These are phyloP conservation scores for Pleodorina starrii DNA, from an alignment of 139 green algal species.

Conservation along the genomic window DNA sequence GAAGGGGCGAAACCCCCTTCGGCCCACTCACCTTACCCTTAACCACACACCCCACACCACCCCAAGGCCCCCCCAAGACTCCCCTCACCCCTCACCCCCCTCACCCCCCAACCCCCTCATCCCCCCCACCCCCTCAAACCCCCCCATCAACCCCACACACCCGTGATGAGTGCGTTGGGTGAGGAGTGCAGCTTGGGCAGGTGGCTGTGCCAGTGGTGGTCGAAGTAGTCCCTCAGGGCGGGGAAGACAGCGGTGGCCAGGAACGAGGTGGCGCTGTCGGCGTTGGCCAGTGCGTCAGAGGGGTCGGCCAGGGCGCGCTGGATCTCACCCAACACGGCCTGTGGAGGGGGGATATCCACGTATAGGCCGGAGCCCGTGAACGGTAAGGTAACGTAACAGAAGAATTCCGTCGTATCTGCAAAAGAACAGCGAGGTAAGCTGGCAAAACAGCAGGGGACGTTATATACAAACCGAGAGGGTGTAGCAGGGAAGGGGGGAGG, in stretches of 20 bases:
- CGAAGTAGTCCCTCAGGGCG: constrained; percentile 52
- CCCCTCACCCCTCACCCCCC: background rate
- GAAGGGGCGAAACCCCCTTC: no score
- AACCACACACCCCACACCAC: no score
- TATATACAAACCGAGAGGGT: no score
- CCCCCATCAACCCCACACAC: background rate
- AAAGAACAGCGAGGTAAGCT: no score
- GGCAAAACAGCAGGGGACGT: no score
- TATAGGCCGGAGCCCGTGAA: no score
- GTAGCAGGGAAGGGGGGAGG: no score
- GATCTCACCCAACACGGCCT: constrained; percentile 26
- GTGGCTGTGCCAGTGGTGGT: constrained; percentile 53
- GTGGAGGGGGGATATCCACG: no score
- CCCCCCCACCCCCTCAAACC: background rate
- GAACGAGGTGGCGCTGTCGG: constrained; percentile 46
- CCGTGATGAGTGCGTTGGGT: background rate
- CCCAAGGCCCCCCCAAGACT: background rate
- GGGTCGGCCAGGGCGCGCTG: constrained; percentile 28
- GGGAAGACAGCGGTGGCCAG: constrained; percentile 47
- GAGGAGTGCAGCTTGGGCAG: constrained; percentile 3
- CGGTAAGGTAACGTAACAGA: no score
- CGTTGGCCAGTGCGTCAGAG: constrained; percentile 2
- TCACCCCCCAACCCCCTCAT: background rate
- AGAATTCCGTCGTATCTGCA: no score
- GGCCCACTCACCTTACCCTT: no score